These are phyloP conservation scores for Aspergillus novoparasiticus DNA, from an alignment of 2,329 filamentous ascomycete genomes.

Conservation along the genomic window DNA sequence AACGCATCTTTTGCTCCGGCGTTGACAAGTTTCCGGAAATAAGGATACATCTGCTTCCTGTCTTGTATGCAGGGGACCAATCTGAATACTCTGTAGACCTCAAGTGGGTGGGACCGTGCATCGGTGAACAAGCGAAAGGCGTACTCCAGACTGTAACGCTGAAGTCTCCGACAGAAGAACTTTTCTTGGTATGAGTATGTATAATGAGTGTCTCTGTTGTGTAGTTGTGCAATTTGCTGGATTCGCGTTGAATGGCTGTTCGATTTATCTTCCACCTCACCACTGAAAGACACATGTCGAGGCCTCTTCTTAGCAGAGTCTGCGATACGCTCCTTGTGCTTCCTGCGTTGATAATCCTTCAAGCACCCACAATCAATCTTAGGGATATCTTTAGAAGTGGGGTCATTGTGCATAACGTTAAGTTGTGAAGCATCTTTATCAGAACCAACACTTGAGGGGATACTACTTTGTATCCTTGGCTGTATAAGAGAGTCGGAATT, in stretches of 20 bases:
- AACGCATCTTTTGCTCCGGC: constrained; percentile 52
- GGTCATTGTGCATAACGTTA: not conserved
- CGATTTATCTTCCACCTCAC: not conserved
- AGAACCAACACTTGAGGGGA: not conserved
- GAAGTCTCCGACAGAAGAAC: constrained; percentile 71
- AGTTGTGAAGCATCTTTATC: not conserved
- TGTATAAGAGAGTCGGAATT: not conserved
- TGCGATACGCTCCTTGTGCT: not conserved
- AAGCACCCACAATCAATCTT: not conserved
- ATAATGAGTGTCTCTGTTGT: constrained; percentile 18
- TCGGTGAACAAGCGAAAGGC: constrained; percentile 60
- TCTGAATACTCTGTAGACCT: constrained; percentile 64
- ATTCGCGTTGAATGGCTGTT: not conserved
- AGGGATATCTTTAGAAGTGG: not conserved
- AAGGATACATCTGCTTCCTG: constrained; percentile 40
- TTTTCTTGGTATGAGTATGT: constrained; percentile 66
- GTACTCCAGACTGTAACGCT: constrained; percentile 65
- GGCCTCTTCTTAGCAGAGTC: not conserved
- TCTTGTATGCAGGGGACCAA: constrained; percentile 65
- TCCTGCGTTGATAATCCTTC: not conserved
- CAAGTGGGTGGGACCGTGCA: constrained; percentile 49
- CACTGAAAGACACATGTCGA: not conserved
- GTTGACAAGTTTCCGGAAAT: constrained; percentile 43
- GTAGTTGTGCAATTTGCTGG: not conserved
- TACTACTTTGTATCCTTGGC: not conserved